Percentiles rank a stretch among this genome's conserved stretches.
Conservation (phyloP, 306 rosid genomes). For the Prunus campanulata region DNA sequence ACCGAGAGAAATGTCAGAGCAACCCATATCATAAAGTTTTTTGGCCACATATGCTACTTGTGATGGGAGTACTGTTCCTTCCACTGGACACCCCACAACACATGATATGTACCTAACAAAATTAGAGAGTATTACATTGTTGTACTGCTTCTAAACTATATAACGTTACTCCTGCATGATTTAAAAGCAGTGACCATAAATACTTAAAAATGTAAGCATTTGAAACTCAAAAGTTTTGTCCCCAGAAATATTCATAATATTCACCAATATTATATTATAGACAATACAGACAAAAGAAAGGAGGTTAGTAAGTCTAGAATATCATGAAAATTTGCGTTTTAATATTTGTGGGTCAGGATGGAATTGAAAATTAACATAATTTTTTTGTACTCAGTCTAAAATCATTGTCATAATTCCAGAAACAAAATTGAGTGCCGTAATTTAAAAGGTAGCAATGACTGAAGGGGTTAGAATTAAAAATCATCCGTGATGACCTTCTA, state of each 20-base stretch:
- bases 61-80: constrained; percentile 73
- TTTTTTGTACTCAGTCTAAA: neutral
- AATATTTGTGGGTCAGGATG: neutral
- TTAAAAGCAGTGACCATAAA: neutral
- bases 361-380: neutral
- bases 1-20: constrained; percentile 90
- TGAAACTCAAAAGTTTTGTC: neutral
- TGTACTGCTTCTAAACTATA: constrained; percentile 8
- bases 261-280: neutral
- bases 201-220: neutral
- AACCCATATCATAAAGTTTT: constrained; percentile 77
- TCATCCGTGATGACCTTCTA: neutral
- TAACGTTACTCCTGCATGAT: neutral
- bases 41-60: constrained; percentile 82
- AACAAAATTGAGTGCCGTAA: neutral
- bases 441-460: neutral
- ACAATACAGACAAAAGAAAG: neutral
- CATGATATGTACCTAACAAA: constrained; percentile 76
- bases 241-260: neutral
- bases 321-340: neutral
- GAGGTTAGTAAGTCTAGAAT: neutral
- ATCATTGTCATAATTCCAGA: neutral
- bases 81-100: constrained; percentile 91
- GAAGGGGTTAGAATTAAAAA: neutral
- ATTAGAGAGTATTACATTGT: constrained; percentile 10